These are phyloP conservation scores for Basidioascus undulatus DNA, from an alignment of 768 basidiomycete species.

Conservation along the genomic window DNA sequence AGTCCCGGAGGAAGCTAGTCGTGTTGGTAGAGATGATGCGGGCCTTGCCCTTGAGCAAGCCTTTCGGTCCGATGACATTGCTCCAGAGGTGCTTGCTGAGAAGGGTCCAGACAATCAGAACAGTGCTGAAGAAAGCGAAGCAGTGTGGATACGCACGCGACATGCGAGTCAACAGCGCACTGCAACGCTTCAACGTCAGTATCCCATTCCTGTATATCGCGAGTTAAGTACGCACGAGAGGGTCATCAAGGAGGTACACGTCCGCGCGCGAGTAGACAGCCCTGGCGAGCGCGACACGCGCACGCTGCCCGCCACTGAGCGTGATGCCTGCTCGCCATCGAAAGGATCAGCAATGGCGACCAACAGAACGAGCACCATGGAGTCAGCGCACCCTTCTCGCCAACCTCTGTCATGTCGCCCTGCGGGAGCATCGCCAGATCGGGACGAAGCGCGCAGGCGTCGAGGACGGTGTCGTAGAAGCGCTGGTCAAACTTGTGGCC, in stretches of 20 bases:
- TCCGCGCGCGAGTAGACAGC: conserved; percentile 84
- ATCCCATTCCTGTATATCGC: conserved; percentile 19
- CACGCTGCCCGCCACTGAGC: conserved; percentile 47
- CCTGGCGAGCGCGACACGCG: conserved; percentile 58
- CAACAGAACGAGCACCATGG: conserved; percentile 15
- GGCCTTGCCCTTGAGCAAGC: conserved; percentile 20
- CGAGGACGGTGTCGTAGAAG: conserved; percentile 59
- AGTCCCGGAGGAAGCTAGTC: conserved; percentile 21
- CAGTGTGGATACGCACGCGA: too few relatives aligned
- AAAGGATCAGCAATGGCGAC: conserved; percentile 18
- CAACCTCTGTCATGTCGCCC: conserved; percentile 66
- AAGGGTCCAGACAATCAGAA: conserved; percentile 4
- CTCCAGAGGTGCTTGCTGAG: background rate
- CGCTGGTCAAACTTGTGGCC: conserved; percentile 65
- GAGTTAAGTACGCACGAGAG: conserved; percentile 45
- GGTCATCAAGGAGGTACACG: conserved; percentile 75
- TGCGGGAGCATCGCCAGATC: conserved; percentile 57
- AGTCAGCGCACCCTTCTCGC: conserved; percentile 54
- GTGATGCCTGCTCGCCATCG: too few relatives aligned
- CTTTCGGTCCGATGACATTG: conserved; percentile 14
- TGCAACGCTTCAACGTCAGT: background rate
- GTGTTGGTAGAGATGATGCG: conserved; percentile 23
- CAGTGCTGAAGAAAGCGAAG: conserved; percentile 4
- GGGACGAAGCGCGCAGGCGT: conserved; percentile 66
- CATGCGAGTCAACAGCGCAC: too few relatives aligned